phyloP scores from a whole-genome alignment of 108 stramenopile genomes.

The Asterionellopsis glacialis region DNA sequence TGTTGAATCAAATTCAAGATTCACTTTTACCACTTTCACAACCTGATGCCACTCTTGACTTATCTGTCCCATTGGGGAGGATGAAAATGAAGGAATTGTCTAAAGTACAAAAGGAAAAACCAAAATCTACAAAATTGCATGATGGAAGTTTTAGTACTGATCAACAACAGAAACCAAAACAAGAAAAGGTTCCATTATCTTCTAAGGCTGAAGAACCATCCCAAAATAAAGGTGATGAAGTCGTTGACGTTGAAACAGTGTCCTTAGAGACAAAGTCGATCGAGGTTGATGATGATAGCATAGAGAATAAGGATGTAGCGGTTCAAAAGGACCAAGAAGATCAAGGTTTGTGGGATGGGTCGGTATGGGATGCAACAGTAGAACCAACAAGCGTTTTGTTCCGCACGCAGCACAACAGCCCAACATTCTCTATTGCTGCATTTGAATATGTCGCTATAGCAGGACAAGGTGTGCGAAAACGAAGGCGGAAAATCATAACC shows the following conservation, averaged over 20 bases:
- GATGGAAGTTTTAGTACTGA: background rate
- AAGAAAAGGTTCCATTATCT: background rate
- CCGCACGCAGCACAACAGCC: slow-evolving; percentile 23
- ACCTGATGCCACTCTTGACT: slow-evolving; percentile 7
- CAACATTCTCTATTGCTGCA: background rate
- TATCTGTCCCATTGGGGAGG: background rate
- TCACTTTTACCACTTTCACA: slow-evolving; percentile 9
- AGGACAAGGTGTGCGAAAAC: slow-evolving; percentile 20
- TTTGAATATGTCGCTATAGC: slow-evolving; percentile 16
- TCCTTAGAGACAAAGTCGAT: background rate
- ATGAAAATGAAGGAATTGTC: background rate
- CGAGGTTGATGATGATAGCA: background rate
- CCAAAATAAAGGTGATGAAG: background rate
- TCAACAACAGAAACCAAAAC: background rate
- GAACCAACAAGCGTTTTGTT: slow-evolving; percentile 23
- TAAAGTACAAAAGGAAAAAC: slow-evolving; percentile 3
- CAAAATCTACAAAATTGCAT: background rate
- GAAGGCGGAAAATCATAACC: background rate
- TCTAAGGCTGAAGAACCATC: background rate
- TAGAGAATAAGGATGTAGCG: background rate
- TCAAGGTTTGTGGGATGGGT: slow-evolving; percentile 3
- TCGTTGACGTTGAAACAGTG: background rate
- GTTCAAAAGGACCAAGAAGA: slow-evolving; percentile 2
- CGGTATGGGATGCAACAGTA: slow-evolving; percentile 20
- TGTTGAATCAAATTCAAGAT: slow-evolving; percentile 12